phyloP scores from a whole-genome alignment of 2,329 filamentous ascomycete species.

The Diplodia sapinea region DNA sequence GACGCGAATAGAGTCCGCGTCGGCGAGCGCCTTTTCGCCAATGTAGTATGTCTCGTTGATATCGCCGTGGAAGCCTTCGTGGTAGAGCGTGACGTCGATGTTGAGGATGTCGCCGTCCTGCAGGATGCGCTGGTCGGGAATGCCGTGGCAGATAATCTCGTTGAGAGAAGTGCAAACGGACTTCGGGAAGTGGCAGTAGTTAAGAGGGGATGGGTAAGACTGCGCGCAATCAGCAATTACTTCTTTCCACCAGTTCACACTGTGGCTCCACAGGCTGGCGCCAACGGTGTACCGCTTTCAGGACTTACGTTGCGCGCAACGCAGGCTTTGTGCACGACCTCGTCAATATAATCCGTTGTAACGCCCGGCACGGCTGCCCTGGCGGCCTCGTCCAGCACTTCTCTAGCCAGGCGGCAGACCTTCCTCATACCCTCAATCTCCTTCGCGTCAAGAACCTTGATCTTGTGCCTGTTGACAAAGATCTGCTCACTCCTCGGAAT shows the following conservation, averaged over 20 bases:
- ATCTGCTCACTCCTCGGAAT: slow-evolving; percentile 70
- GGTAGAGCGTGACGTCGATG: slow-evolving; percentile 93
- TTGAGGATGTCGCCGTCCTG: slow-evolving; percentile 96
- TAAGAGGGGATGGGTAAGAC: slow-evolving; percentile 93
- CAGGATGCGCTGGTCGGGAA: slow-evolving; percentile 86
- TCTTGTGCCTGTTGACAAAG: slow-evolving; percentile 75
- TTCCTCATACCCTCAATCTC: slow-evolving; percentile 90
- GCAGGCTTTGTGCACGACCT: slow-evolving; percentile 93
- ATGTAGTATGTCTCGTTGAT: slow-evolving; percentile 99
- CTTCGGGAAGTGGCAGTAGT: slow-evolving; percentile 97
- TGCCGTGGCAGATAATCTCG: slow-evolving; percentile 98
- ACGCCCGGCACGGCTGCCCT: slow-evolving; percentile 85
- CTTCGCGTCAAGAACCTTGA: slow-evolving; percentile 79
- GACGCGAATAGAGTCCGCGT: slow-evolving; percentile 86
- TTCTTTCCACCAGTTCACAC: not conserved
- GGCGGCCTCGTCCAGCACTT: slow-evolving; percentile 91
- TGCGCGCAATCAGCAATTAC: slow-evolving; percentile 50
- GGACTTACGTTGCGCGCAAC: slow-evolving; percentile 82
- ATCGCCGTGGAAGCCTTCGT: slow-evolving; percentile 93
- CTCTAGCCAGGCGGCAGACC: slow-evolving; percentile 82
- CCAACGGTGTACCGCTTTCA: not conserved
- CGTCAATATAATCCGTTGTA: slow-evolving; percentile 93
- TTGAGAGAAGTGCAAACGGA: slow-evolving; percentile 96
- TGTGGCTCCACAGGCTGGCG: not conserved
- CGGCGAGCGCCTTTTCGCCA: slow-evolving; percentile 80